Evolutionary conservation across 768 basidiomycete species (phyloP).

Genomic region (Tricholoma sp.): DNA sequence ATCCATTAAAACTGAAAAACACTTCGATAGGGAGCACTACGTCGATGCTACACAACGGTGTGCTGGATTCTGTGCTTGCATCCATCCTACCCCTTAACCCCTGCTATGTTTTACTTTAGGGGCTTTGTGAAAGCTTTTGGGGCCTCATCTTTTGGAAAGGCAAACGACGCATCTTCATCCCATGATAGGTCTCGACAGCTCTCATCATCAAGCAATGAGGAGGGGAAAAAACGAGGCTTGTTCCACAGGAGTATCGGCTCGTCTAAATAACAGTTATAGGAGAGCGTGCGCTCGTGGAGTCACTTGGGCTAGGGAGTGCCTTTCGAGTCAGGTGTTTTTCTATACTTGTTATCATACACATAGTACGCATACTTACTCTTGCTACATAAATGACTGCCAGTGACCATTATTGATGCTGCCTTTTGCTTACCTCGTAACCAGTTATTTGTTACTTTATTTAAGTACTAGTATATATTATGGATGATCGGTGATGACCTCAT

Average conservation of each 20-base stretch:
- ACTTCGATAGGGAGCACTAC: conserved; percentile 58
- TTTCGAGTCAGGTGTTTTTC: no score
- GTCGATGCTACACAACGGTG: conserved; percentile 73
- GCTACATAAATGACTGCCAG: no score
- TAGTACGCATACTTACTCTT: no score
- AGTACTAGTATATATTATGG: no score
- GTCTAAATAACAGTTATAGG: conserved; percentile 1
- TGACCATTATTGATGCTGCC: no score
- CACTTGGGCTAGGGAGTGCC: no score
- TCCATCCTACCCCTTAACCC: not conserved
- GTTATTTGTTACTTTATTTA: no score
- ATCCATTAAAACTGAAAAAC: conserved; percentile 57
- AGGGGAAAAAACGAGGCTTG: not conserved
- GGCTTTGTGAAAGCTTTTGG: conserved; percentile 49
- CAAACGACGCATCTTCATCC: not conserved
- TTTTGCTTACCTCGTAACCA: no score
- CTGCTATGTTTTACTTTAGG: conserved; percentile 23
- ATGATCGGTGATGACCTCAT: no score
- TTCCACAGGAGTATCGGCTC: not conserved
- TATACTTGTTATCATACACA: no score
- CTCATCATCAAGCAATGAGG: conserved; percentile 4
- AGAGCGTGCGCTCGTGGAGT: not conserved
- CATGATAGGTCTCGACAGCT: not conserved
- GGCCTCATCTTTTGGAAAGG: conserved; percentile 39
- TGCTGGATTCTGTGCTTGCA: conserved; percentile 8